Percentiles rank a stretch among this genome's conserved stretches.
Conservation (phyloP, 352 stramenopile species). For the Globisporangium paroecandrum region DNA sequence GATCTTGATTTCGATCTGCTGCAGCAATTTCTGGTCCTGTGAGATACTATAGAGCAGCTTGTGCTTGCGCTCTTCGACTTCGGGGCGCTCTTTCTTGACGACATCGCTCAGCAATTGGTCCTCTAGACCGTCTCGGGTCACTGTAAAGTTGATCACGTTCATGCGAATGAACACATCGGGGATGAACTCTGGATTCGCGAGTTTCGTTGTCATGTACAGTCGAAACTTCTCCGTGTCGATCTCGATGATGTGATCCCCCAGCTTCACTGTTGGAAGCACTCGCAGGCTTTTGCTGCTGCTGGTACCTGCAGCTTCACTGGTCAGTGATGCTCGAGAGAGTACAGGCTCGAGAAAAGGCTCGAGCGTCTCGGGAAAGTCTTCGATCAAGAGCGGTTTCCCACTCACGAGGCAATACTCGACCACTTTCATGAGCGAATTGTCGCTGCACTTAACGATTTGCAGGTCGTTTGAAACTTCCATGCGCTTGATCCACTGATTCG, state of each 20-base stretch:
- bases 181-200: constrained; percentile 89
- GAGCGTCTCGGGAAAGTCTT: constrained; percentile 50
- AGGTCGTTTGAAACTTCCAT: constrained; percentile 67
- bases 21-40: constrained; percentile 84
- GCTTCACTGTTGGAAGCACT: constrained; percentile 34
- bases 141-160: constrained; percentile 93
- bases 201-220: constrained; percentile 90
- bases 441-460: constrained; percentile 67
- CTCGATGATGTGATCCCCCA: constrained; percentile 70
- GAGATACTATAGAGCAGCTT: constrained; percentile 85
- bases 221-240: constrained; percentile 77
- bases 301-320: constrained; percentile 6
- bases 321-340: constrained; percentile 23
- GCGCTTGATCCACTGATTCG: constrained; percentile 89
- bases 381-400: constrained; percentile 51
- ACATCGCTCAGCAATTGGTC: constrained; percentile 89
- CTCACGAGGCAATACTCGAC: constrained; percentile 37
- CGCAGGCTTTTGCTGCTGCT: neutral
- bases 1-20: constrained; percentile 91
- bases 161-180: constrained; percentile 92
- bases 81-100: constrained; percentile 77
- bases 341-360: constrained; percentile 57
- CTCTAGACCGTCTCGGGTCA: constrained; percentile 88
- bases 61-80: constrained; percentile 87
- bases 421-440: constrained; percentile 34